Evolutionary conservation across 129 eudicot species (phyloP), one percentile per base, ranked within the genome.

Genomic region (Flaveria ramosissima): DNA sequence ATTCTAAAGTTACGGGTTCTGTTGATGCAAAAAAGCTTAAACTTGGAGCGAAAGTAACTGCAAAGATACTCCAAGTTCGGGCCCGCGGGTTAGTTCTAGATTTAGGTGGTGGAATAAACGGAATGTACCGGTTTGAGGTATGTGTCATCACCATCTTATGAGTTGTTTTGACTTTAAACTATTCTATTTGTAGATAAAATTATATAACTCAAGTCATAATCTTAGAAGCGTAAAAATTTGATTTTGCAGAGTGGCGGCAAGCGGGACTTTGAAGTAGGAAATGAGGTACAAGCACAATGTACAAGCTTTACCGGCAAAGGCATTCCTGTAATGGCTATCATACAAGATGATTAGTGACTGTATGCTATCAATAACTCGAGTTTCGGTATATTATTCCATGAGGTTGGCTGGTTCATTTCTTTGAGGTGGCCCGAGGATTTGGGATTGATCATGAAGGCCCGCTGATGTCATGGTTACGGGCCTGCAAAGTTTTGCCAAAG

Each of bases 61-160:
- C 98, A 21, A 88, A 85, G 78, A 89, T 93, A 52, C 81, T 86
- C 80, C 92, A 93, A 88, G 84, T 93, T 42, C 96, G 98, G 77
- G 86, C 86, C 19, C 98, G 81, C 16, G 97, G 98, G 3, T 84
- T 93, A 51, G 98, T 93, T 65, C 89, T 93, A n/a, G 91, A 93
- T 75, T 82, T 90, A 85, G 98, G 96, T 66, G 90, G 88, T 78
- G 98, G 91, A 75, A 51, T 93, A 11, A 88, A 74, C 20, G 97
- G 92, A 52, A 93, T 93, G 92, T 82, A 78, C 41, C 94, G 86
- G 23, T 90, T 86, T 81, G 91, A 90, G 98, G 98, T 93, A 80
- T 50, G 73, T 74, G 43, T 59, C 27, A 6, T 32, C 21, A 41
- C 30, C 57, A 68, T 68, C 59, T 66, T 53, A 66, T 52, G 21